Conservation (phyloP, 164 flowering plant genomes). For the Malania oleifera region DNA sequence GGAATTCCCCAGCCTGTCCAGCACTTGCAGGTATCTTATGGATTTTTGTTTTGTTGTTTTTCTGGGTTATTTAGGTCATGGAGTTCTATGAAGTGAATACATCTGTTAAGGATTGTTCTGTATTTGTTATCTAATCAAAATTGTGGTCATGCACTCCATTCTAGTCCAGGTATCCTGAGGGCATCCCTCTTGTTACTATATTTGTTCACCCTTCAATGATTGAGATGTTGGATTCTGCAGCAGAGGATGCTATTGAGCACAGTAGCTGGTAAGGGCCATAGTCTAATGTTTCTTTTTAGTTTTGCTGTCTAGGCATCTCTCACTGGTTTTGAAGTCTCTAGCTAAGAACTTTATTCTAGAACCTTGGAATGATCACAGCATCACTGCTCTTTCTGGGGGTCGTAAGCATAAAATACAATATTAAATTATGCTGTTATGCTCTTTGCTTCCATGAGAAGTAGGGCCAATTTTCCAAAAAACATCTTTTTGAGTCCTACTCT, state of each 20-base stretch:
- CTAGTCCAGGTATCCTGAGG: slow-evolving; percentile 97
- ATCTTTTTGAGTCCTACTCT: too few relatives aligned
- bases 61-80: background rate
- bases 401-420: background rate
- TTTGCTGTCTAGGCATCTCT: slow-evolving; percentile 3
- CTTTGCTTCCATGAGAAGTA: too few relatives aligned
- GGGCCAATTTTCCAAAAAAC: too few relatives aligned
- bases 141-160: slow-evolving; percentile 24
- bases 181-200: slow-evolving; percentile 61
- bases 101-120: background rate
- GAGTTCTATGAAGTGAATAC: background rate
- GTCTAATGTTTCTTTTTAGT: background rate
- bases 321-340: background rate
- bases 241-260: slow-evolving; percentile 80
- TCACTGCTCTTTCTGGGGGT: background rate
- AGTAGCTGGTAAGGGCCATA: slow-evolving; percentile 64
- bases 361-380: background rate
- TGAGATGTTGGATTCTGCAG: slow-evolving; percentile 87
- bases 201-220: slow-evolving; percentile 80
- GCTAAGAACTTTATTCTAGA: background rate
- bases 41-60: background rate
- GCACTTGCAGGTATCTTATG: slow-evolving; percentile 73
- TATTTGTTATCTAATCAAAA: slow-evolving; percentile 10
- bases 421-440: background rate
- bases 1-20: slow-evolving; percentile 88